Conservation (phyloP, 2,329 filamentous ascomycete genomes). For the Cordyceps pruinosa region DNA sequence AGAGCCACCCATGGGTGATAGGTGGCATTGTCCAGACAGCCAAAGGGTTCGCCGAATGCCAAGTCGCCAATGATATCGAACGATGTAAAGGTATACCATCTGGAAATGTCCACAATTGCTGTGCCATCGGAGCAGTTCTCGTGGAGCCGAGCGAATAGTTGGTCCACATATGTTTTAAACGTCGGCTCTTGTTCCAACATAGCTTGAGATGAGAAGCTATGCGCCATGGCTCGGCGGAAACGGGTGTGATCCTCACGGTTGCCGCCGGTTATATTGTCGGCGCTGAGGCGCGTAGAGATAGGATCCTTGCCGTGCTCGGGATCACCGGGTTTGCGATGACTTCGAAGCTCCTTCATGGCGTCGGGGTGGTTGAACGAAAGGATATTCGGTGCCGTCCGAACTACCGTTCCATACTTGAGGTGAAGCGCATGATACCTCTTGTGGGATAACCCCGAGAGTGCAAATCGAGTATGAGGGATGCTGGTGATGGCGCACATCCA, state of each 20-base stretch:
- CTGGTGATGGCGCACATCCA: background rate
- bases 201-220: background rate
- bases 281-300: background rate
- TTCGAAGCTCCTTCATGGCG: background rate
- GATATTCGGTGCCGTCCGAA: background rate
- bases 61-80: slow-evolving; percentile 32
- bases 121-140: background rate
- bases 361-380: background rate
- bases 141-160: background rate
- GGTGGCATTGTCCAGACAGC: slow-evolving; percentile 19
- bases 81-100: slow-evolving; percentile 14
- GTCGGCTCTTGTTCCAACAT: background rate
- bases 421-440: background rate
- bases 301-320: background rate
- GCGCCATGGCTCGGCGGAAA: background rate
- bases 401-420: background rate
- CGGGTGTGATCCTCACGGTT: background rate
- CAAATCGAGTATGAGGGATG: background rate
- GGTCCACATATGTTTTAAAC: background rate
- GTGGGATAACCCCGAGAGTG: background rate
- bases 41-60: slow-evolving; percentile 35
- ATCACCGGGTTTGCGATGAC: background rate
- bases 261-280: background rate
- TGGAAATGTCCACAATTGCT: background rate
- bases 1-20: slow-evolving; percentile 8